Evolutionary conservation across 108 stramenopile genomes (phyloP).

Genomic region (Licmophora abbreviata): DNA sequence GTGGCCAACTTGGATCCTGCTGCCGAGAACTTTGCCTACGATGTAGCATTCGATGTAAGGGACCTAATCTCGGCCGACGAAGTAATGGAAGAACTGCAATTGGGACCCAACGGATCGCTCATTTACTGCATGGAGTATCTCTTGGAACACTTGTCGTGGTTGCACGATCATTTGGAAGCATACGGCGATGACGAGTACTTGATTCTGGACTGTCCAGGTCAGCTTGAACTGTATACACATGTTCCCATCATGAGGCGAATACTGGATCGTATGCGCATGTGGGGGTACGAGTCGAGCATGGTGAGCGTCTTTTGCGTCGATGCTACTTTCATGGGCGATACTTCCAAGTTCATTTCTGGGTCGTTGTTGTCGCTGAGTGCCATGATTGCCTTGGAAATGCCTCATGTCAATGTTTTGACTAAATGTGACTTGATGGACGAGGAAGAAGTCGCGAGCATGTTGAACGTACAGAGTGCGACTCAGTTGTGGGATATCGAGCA

Average conservation of each 20-base stretch:
- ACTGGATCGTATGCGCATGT: conserved; percentile 69
- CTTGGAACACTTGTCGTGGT: conserved; percentile 85
- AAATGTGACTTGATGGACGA: conserved; percentile 92
- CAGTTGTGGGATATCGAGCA: conserved; percentile 73
- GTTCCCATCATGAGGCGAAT: conserved; percentile 92
- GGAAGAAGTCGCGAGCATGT: conserved; percentile 57
- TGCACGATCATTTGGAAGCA: conserved; percentile 71
- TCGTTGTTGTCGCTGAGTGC: conserved; percentile 82
- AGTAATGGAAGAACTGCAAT: conserved; percentile 94
- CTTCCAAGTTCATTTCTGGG: conserved; percentile 92
- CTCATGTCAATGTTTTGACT: conserved; percentile 93
- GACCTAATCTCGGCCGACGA: conserved; percentile 95
- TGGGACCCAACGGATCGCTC: conserved; percentile 96
- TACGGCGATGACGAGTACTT: conserved; percentile 96
- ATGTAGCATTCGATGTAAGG: conserved; percentile 79
- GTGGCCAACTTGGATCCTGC: conserved; percentile 97
- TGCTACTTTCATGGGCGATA: conserved; percentile 76
- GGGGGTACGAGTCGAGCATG: conserved; percentile 79
- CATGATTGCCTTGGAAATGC: conserved; percentile 94
- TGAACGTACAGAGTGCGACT: conserved; percentile 68
- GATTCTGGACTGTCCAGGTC: conserved; percentile 98
- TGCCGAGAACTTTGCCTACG: conserved; percentile 89
- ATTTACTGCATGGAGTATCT: conserved; percentile 99
- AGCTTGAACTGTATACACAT: conserved; percentile 95
- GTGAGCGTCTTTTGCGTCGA: conserved; percentile 93